Percentiles rank a stretch among this genome's conserved stretches.
Conservation (phyloP, 768 basidiomycete genomes). For the Lepiota brunneoincarnata region DNA sequence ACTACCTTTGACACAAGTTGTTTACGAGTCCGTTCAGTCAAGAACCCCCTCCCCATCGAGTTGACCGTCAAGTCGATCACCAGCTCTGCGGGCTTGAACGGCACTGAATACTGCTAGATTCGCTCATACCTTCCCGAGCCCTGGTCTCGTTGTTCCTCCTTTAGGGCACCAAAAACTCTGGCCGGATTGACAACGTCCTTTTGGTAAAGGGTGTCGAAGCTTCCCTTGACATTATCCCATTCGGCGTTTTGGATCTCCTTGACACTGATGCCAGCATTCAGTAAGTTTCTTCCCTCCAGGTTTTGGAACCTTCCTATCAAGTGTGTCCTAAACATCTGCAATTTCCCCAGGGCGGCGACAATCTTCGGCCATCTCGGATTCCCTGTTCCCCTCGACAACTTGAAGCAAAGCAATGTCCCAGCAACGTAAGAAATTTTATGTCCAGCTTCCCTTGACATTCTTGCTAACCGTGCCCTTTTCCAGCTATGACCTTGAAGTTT, state of each 20-base stretch:
- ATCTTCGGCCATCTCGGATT: constrained; percentile 2
- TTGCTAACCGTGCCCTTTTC: not conserved
- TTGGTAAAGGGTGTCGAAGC: constrained; percentile 49
- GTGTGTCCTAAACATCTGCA: not conserved
- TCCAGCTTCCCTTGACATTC: not conserved
- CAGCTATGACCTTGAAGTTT: not conserved
- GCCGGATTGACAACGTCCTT: constrained; percentile 51
- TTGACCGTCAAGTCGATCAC: constrained; percentile 42
- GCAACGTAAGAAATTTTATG: not conserved
- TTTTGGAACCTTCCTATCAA: not conserved
- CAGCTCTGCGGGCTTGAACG: constrained; percentile 47
- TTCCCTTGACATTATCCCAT: constrained; percentile 53
- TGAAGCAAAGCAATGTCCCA: constrained; percentile 2
- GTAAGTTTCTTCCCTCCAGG: constrained; percentile 20
- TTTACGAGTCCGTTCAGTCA: constrained; percentile 20
- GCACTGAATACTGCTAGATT: constrained; percentile 56
- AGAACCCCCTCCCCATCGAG: constrained; percentile 44
- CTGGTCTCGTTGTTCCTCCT: constrained; percentile 50
- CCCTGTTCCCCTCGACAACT: constrained; percentile 1
- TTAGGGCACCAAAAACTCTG: constrained; percentile 55
- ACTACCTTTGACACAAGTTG: not conserved
- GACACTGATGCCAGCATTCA: constrained; percentile 35
- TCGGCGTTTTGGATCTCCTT: constrained; percentile 50
- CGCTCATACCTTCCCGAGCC: constrained; percentile 50
- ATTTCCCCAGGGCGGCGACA: constrained; percentile 1